A percentile compares a stretch with the other conserved stretches of the same genome.
Evolutionary conservation across 345 rosid genomes (phyloP).

Genomic region (Populus ilicifolia): DNA sequence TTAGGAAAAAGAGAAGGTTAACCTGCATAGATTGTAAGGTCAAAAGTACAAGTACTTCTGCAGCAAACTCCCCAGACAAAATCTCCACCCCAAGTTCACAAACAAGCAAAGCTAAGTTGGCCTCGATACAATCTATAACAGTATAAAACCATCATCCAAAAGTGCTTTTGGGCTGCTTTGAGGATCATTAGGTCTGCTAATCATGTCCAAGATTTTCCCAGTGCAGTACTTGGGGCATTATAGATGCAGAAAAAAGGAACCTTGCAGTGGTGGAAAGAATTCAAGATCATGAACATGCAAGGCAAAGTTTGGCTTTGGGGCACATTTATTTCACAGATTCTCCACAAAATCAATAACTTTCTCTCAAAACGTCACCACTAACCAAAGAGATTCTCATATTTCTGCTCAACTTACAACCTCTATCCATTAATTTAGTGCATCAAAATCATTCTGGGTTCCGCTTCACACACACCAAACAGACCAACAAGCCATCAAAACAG

Average conservation of each 20-base stretch:
- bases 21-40: neutral
- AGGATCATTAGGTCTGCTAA: neutral
- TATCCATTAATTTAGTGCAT: neutral
- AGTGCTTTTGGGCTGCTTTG: neutral
- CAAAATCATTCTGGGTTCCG: neutral
- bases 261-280: neutral
- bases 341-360: neutral
- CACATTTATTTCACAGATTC: no score
- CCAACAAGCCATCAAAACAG: neutral
- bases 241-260: neutral
- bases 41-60: neutral
- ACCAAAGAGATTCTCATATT: neutral
- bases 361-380: neutral
- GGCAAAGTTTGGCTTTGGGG: neutral
- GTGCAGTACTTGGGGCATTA: neutral
- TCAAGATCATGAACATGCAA: neutral
- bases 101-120: neutral
- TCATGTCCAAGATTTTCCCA: neutral
- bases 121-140: neutral
- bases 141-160: neutral
- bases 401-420: neutral
- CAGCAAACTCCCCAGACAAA: neutral
- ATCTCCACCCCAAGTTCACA: neutral
- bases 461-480: neutral
- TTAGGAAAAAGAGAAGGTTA: slow-evolving; percentile 3